A percentile compares a stretch with the other conserved stretches of the same genome.
Evolutionary conservation across 352 stramenopile species (phyloP).

Genomic region (Blastocystis sp.): DNA sequence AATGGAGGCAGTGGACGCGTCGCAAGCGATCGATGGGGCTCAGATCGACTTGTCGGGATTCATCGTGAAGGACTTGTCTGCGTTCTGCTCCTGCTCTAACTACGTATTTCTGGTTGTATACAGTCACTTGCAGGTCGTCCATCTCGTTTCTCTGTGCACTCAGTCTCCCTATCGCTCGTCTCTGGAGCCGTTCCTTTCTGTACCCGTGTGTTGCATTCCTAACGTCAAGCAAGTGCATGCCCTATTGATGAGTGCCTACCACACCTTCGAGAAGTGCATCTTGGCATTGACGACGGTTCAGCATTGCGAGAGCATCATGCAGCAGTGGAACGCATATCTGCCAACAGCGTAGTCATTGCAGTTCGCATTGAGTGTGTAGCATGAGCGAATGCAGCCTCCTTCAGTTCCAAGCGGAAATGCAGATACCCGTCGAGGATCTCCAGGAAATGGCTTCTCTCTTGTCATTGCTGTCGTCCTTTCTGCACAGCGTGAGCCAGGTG

Average conservation of each 20-base stretch:
- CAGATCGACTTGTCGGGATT: constrained; percentile 38
- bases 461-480: neutral
- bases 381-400: neutral
- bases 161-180: constrained; percentile 6
- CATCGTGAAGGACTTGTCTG: constrained; percentile 26
- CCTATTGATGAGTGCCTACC: neutral
- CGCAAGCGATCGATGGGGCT: neutral
- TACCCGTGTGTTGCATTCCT: neutral
- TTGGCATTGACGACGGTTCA: neutral
- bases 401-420: neutral
- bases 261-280: constrained; percentile 7
- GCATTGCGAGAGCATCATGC: neutral
- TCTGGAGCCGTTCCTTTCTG: neutral
- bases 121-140: neutral
- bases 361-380: neutral
- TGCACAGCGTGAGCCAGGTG: neutral
- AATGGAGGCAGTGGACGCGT: neutral
- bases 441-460: neutral
- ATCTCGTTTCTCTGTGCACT: neutral
- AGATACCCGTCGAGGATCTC: neutral
- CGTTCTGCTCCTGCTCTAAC: neutral
- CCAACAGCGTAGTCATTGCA: neutral
- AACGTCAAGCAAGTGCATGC: neutral
- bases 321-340: neutral
- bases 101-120: neutral